These are phyloP conservation scores for Eimeria necatrix DNA, from an alignment of 169 alveolate genomes.

Conservation along the genomic window DNA sequence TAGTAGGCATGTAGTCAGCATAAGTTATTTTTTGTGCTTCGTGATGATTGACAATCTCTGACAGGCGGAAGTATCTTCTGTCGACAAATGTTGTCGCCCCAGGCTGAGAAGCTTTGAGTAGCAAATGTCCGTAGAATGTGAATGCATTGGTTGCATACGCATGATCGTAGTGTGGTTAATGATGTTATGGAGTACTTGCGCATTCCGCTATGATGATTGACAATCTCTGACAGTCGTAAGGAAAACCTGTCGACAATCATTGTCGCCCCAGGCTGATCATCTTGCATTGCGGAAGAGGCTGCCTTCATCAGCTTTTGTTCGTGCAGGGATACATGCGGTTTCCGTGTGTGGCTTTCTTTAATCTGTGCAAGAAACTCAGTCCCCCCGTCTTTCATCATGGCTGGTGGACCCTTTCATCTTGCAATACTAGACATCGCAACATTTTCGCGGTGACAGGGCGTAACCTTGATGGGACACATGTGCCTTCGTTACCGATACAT, in stretches of 20 bases:
- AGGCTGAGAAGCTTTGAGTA: conserved; percentile 32
- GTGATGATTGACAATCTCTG: conserved; percentile 69
- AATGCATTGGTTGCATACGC: neutral
- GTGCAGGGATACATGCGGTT: neutral
- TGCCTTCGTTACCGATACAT: neutral
- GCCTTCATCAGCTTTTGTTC: neutral
- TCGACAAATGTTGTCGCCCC: conserved; percentile 68
- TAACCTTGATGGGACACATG: neutral
- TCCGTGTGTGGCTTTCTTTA: neutral
- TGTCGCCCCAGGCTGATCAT: conserved; percentile 75
- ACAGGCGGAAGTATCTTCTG: conserved; percentile 67
- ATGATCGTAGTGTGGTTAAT: neutral
- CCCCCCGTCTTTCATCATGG: neutral
- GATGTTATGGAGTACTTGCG: neutral
- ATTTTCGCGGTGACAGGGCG: conserved; percentile 48
- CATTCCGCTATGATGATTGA: conserved; percentile 33
- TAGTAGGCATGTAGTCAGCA: neutral
- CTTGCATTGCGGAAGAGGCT: neutral
- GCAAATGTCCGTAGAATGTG: neutral
- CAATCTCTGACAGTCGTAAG: conserved; percentile 75
- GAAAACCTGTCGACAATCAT: neutral
- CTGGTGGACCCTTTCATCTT: conserved; percentile 69
- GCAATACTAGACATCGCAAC: neutral
- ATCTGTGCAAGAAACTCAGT: conserved; percentile 56
- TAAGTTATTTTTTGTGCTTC: neutral